Conservation (phyloP, 305 asterid genomes). For the Withania somnifera region DNA sequence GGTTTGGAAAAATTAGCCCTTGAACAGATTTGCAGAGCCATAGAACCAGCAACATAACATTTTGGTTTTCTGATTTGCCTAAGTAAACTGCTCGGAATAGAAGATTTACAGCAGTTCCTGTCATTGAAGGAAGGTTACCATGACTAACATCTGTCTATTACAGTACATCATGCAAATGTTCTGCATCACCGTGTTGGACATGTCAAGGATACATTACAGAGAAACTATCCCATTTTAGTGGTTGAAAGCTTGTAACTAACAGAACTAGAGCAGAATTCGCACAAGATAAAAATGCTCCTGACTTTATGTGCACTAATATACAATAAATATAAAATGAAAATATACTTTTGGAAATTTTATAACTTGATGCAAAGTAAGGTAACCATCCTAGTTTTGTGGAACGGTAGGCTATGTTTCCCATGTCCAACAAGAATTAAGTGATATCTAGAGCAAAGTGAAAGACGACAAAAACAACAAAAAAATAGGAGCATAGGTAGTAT, state of each 20-base stretch:
- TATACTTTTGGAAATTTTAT: neutral
- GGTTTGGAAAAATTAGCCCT: slow-evolving; percentile 84
- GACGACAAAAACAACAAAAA: neutral
- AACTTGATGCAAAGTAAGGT: neutral
- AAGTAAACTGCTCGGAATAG: slow-evolving; percentile 88
- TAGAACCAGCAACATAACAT: slow-evolving; percentile 86
- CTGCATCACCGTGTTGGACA: neutral
- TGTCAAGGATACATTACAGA: neutral
- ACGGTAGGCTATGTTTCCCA: neutral
- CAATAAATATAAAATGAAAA: neutral
- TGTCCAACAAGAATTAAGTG: neutral
- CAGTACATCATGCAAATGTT: neutral
- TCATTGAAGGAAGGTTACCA: slow-evolving; percentile 91
- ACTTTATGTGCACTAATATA: neutral
- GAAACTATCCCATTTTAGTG: neutral
- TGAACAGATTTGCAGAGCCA: slow-evolving; percentile 95
- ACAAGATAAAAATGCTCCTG: neutral
- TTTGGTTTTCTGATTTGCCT: slow-evolving; percentile 68
- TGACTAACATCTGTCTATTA: neutral
- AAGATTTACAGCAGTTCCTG: slow-evolving; percentile 93
- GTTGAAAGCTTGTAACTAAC: neutral
- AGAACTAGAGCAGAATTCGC: neutral
- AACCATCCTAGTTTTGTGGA: neutral
- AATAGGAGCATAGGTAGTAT: neutral
- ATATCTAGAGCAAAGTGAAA: neutral